A percentile compares a stretch with the other conserved stretches of the same genome.
phyloP scores from a whole-genome alignment of 306 rosid genomes.

The Lupinus albus region DNA sequence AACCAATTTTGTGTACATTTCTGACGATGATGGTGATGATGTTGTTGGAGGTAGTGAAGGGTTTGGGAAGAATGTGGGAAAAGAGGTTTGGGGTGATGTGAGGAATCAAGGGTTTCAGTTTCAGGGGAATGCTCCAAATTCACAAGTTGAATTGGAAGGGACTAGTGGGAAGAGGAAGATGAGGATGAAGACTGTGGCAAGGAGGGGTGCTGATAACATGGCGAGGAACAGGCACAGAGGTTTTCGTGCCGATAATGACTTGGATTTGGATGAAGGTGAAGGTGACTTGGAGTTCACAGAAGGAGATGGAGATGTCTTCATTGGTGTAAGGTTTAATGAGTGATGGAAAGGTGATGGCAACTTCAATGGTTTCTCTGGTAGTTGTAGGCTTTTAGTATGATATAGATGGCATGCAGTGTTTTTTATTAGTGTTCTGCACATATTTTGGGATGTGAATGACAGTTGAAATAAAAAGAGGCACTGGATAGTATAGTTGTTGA shows the following conservation, averaged over 20 bases:
- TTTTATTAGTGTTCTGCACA: constrained; percentile 35
- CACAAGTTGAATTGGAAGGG: neutral
- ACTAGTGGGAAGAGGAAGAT: constrained; percentile 42
- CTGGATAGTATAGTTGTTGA: constrained; percentile 36
- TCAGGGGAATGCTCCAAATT: too few species aligned
- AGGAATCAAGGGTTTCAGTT: constrained; percentile 13
- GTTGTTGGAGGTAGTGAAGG: neutral
- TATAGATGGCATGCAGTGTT: constrained; percentile 20
- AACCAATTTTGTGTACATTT: neutral
- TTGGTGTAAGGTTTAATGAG: constrained; percentile 35
- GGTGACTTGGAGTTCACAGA: constrained; percentile 50
- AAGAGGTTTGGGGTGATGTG: neutral
- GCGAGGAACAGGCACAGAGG: constrained; percentile 13
- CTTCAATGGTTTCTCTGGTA: constrained; percentile 27
- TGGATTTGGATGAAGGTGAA: constrained; percentile 32
- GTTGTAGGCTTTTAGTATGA: constrained; percentile 24
- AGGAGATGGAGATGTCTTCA: constrained; percentile 51
- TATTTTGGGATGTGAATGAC: neutral
- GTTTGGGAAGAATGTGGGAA: neutral
- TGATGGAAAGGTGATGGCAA: constrained; percentile 27
- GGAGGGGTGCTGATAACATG: constrained; percentile 41
- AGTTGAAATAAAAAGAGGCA: constrained; percentile 15
- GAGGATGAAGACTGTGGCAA: constrained; percentile 54
- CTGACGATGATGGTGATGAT: constrained; percentile 35
- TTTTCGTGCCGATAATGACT: constrained; percentile 11